Base-by-base conservation (phyloP, 805 yeast genomes). In the Torulaspora franciscae region DNA sequence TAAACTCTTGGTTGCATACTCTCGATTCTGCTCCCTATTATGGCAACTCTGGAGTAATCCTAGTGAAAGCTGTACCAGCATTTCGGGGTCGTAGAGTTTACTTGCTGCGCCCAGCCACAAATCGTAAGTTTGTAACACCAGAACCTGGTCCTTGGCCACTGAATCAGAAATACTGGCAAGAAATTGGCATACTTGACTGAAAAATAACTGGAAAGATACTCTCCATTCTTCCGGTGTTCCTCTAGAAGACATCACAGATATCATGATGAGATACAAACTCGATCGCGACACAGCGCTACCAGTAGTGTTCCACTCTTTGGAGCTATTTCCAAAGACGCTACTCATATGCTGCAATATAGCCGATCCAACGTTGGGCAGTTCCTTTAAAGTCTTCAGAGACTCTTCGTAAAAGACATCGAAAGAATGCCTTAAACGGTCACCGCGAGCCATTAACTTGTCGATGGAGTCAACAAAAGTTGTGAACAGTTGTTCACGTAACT, bases 281-380 rank as follows among this genome's bases (percentile, higher is more conserved):
- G 78, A 71, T 40, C 89, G 74, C 54, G 87, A 81, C 32, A 80
- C 64, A 0, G 85, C 77, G 57, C 87, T 71, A 3, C 85, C 81
- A 37, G 77, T 69, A 29, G 79, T 71, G 58, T 70, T 78, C 88
- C 89, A 82, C 38, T 72, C 76, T 2, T 70, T 62, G 32, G 69
- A 71, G 11, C 80, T 80, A 29, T 71, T 69, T 9, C 67, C 56
- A 52, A 80, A 78, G 37, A 74, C 65, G 8, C 64, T 66, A 2
- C 77, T 64, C 58, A 79, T 68, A 50, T 72, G 67, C 17, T 67
- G 57, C 30, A 82, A 55, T 36, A 83, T 56, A 42, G 70, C 70
- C 23, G 73, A 62, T 5, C 88, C 88, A 47, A 80, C 66, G 2
- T 59, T 56, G 3, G 85, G 79, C 4, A 76, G 60, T 7, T 64